Base-by-base conservation (phyloP, 2,329 filamentous ascomycete species). In the Neospermospora avenae region DNA sequence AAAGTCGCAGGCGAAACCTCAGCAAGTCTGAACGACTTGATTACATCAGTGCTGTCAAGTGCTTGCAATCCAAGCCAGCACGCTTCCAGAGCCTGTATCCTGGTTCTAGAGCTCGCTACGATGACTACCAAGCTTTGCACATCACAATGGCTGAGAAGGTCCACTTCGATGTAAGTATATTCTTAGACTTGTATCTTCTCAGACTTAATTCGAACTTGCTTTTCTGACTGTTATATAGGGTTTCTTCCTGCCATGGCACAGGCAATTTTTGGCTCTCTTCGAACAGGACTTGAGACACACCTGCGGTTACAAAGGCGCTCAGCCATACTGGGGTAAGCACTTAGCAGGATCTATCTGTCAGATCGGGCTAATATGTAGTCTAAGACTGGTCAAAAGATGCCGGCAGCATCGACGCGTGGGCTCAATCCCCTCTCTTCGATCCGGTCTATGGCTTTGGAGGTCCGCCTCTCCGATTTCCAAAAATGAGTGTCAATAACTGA, bases 101-200 rank as follows among this genome's bases (percentile, higher is more conserved):
- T 16, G 51, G 57, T 34, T 52, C 57, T n/a, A 24, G 22, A 10
- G 49, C 28, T 18, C 51, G 51, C 11, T 59, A 55, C 25, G 51
- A 59, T 59, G 57, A 59, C 22, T 59, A 55, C 42, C 18, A 41
- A 24, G 57, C 28, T n/a, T 49, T 59, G 20, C 57, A 59, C 28
- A 59, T 59, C 37, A 31, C 41, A n/a, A 54, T 55, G 41, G 49
- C 57, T 8, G 28, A 20, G 41, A 22, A 49, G 14, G 44, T 55
- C 48, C 57, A 59, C 44, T 49, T 59, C 34, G 28, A 22, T n/a
- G 57, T 55, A 59, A 10, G 20, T n/a, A n/a, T 6, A 3, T n/a
- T 16, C 5, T n/a, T n/a, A n/a, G 14, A 16, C 3, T 41, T 41
- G 20, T n/a, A n/a, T 6, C 3, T n/a, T 16, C 5, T n/a, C 16